phyloP scores from a whole-genome alignment of 208 protist genomes.

The Acanthamoeba lenticulata region DNA sequence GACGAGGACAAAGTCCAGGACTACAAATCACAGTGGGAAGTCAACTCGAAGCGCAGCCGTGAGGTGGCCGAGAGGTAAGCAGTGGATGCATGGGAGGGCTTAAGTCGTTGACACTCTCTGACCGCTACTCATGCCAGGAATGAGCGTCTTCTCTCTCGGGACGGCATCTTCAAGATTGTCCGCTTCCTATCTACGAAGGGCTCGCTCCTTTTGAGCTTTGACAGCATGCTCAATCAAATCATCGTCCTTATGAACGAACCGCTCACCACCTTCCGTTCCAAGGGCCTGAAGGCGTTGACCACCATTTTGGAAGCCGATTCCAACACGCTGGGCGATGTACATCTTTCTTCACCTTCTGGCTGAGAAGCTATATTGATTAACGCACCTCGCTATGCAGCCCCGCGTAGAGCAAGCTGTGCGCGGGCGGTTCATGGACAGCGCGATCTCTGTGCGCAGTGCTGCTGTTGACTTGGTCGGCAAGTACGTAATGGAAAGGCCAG shows the following conservation, averaged over 20 bases:
- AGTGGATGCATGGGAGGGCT: too few species aligned
- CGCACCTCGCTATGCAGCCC: background rate
- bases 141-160: background rate
- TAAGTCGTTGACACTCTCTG: too few species aligned
- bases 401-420: constrained; percentile 38
- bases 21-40: constrained; percentile 52
- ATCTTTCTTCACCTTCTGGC: background rate
- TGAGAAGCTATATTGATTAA: background rate
- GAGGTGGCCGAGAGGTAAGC: background rate
- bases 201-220: constrained; percentile 24
- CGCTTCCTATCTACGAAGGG: constrained; percentile 56
- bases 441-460: constrained; percentile 45
- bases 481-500: constrained; percentile 38
- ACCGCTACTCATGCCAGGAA: background rate
- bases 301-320: constrained; percentile 21
- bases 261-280: constrained; percentile 41
- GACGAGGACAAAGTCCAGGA: constrained; percentile 23
- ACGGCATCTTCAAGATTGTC: constrained; percentile 48
- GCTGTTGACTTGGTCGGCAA: constrained; percentile 56
- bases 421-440: constrained; percentile 37
- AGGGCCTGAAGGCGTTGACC: constrained; percentile 41
- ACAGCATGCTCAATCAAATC: constrained; percentile 40
- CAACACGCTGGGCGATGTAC: constrained; percentile 34
- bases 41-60: background rate
- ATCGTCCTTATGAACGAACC: constrained; percentile 22